Conservation (phyloP, 2,329 filamentous ascomycete genomes). For the Phialocephala subalpina region DNA sequence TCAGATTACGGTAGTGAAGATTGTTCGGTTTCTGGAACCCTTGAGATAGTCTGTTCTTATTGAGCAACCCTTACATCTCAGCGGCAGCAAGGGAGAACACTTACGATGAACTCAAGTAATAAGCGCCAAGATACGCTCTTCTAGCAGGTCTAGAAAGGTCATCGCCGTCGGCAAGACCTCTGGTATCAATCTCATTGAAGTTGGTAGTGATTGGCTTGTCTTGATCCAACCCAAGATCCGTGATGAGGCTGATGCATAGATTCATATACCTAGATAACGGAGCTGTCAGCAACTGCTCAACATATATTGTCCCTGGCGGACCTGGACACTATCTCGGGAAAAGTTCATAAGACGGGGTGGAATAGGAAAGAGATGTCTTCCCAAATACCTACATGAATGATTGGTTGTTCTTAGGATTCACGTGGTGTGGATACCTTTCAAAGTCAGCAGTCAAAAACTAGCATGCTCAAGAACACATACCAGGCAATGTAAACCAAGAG, state of each 20-base stretch:
- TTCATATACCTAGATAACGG: too few species aligned
- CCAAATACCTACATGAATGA: too few species aligned
- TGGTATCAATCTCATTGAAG: conserved; percentile 31
- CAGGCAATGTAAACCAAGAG: conserved; percentile 67
- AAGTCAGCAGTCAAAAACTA: background rate
- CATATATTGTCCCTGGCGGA: too few species aligned
- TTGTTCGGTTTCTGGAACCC: conserved; percentile 39
- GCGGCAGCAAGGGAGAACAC: conserved; percentile 5
- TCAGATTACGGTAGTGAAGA: conserved; percentile 35
- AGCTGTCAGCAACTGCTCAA: too few species aligned
- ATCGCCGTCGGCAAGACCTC: conserved; percentile 32
- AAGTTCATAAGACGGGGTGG: too few species aligned
- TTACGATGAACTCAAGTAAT: conserved; percentile 43
- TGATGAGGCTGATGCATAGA: conserved; percentile 43
- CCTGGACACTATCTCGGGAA: too few species aligned
- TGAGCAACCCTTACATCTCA: background rate
- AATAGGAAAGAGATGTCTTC: too few species aligned
- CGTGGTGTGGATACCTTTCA: conserved; percentile 41
- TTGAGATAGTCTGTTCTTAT: background rate
- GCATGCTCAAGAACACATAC: conserved; percentile 46
- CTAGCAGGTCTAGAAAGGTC: conserved; percentile 37
- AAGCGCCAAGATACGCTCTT: conserved; percentile 42
- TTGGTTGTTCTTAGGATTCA: conserved; percentile 41
- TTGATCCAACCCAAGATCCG: conserved; percentile 43
- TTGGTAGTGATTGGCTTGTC: conserved; percentile 32